These are phyloP conservation scores for Rubus parviflorus DNA, from an alignment of 306 rosid genomes.

Conservation along the genomic window DNA sequence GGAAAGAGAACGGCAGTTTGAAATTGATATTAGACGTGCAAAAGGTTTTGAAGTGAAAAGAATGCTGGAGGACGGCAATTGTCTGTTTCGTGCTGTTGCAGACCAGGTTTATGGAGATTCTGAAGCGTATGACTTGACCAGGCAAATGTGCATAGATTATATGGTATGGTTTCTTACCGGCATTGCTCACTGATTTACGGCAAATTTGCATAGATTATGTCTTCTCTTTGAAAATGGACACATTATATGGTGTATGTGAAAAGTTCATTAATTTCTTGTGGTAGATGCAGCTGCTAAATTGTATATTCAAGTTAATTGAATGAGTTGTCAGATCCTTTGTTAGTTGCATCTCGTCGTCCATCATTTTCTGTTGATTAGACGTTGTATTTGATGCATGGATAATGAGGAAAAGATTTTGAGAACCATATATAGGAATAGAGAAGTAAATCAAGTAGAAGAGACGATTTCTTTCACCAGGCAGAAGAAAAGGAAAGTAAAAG, in stretches of 20 bases:
- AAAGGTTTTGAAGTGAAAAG: conserved; percentile 86
- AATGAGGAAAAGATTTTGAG: not conserved
- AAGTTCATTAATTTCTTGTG: not conserved
- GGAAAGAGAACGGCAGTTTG: conserved; percentile 94
- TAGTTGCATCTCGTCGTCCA: not conserved
- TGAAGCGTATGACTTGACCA: conserved; percentile 66
- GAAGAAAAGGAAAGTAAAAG: not conserved
- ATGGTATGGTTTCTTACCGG: conserved; percentile 52
- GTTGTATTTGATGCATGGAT: not conserved
- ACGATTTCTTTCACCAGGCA: not conserved
- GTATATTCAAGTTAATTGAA: not conserved
- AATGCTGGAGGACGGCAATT: conserved; percentile 95
- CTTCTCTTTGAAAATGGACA: not conserved
- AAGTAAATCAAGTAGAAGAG: not conserved
- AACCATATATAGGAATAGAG: not conserved
- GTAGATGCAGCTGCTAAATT: not conserved
- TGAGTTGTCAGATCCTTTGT: not conserved
- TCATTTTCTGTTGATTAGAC: not conserved
- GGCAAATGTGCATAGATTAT: conserved; percentile 92
- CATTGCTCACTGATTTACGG: not conserved
- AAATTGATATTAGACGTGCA: conserved; percentile 74
- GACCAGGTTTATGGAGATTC: conserved; percentile 98
- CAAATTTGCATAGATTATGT: no score
- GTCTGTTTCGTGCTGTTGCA: conserved; percentile 95
- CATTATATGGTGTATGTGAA: not conserved